Evolutionary conservation across 164 flowering plant species (phyloP).

Genomic region (Vitis vinifera): ASM3070453v1 NC_081823.1:14121001-14121500

Average conservation of each 20-base stretch:
- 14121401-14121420: slow-evolving; percentile 21
- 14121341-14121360: slow-evolving; percentile 31
- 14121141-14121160: no score
- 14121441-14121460: slow-evolving; percentile 32
- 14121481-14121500: slow-evolving; percentile 27
- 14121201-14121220: slow-evolving; percentile 56
- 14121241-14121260: slow-evolving; percentile 41
- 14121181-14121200: slow-evolving; percentile 55
- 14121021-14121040: no score
- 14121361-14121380: slow-evolving; percentile 16
- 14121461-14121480: slow-evolving; percentile 34
- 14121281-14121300: slow-evolving; percentile 33
- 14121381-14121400: slow-evolving; percentile 37
- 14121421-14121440: slow-evolving; percentile 28
- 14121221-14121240: slow-evolving; percentile 9
- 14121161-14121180: no score
- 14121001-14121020: no score
- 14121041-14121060: no score
- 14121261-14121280: slow-evolving; percentile 34
- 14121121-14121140: no score
- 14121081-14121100: no score
- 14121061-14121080: no score
- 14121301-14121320: slow-evolving; percentile 42
- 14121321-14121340: slow-evolving; percentile 28
- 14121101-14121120: no score